Evolutionary conservation across 257 asterid genomes (phyloP), one percentile per base, ranked within the genome.

Genomic region (Ballota nigra): DNA sequence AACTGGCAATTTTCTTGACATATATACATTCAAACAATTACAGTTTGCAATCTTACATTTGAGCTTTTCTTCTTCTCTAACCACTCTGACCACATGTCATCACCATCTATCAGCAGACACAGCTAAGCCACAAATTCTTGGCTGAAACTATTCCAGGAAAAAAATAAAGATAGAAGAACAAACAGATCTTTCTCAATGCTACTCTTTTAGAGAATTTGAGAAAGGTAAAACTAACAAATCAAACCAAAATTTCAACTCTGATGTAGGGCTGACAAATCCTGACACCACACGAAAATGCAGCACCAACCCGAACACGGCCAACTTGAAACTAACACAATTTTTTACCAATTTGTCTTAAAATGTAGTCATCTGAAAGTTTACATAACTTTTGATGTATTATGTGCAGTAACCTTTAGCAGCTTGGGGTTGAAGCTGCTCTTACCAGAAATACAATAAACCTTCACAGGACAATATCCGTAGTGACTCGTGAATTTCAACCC

Each of bases 11-110:
- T 71, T 63, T 43, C 75, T 38, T 65, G 61, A 68, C 40, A 67
- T 64, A 73, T 74, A 47, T 77, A 78, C 83, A 76, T 51, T 66
- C 65, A 76, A 73, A 69, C 63, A 56, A 79, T 19, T 73, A 73
- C 70, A 56, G 24, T 52, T 73, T 31, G 64, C 49, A 33, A 68
- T 68, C 66, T 72, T 66, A 56, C 75, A 78, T 31, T 45, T 60
- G 67, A 68, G 43, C 58, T 58, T 49, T 55, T 55, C 6, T 59
- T 38, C 20, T 73, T 34, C 53, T n/a, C 29, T 57, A 63, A 61
- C 60, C 40, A 31, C 77, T 68, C 31, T 33, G 77, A 70, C 84
- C 69, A 57, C 69, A 61, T 40, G 34, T 62, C 12, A 52, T 2
- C 60, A 67, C 36, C 47, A 53, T 36, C 57, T 63, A 43, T 33